These are phyloP conservation scores for Colletotrichum ledebouriae DNA, from an alignment of 2,329 filamentous ascomycete genomes.

Conservation along the genomic window DNA sequence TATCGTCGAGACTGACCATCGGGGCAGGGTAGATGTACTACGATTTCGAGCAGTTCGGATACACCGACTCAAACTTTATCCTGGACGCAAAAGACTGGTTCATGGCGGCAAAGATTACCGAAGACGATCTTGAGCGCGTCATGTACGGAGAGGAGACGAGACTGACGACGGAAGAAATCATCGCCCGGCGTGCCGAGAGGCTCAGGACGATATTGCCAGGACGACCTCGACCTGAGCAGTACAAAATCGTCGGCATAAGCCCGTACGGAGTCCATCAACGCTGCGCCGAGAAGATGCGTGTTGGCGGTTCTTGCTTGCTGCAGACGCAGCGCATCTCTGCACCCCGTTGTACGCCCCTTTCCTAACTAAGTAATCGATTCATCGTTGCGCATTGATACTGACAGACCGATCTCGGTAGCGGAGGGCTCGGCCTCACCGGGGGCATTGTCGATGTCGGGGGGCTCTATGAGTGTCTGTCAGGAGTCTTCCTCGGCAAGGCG, in stretches of 20 bases:
- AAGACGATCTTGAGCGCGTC: conserved; percentile 71
- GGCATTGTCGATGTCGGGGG: conserved; percentile 73
- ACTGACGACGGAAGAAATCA: conserved; percentile 65
- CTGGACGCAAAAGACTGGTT: conserved; percentile 70
- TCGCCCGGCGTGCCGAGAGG: conserved; percentile 65
- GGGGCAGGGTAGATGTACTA: conserved; percentile 58
- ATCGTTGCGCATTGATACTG: not conserved
- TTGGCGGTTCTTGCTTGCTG: conserved; percentile 69
- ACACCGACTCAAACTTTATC: conserved; percentile 70
- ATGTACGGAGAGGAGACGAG: conserved; percentile 71
- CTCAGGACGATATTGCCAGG: conserved; percentile 71
- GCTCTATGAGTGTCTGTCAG: conserved; percentile 68
- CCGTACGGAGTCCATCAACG: conserved; percentile 74
- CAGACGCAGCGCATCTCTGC: conserved; percentile 71
- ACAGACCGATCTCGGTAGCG: conserved; percentile 46
- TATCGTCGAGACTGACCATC: not conserved
- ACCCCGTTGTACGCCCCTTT: conserved; percentile 55
- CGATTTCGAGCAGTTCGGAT: conserved; percentile 66
- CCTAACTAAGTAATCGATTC: conserved; percentile 20
- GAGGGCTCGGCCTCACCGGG: conserved; percentile 73
- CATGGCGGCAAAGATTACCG: conserved; percentile 71
- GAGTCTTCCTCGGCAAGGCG: conserved; percentile 56
- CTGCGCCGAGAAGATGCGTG: conserved; percentile 67
- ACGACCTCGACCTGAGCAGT: conserved; percentile 68
- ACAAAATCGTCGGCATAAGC: conserved; percentile 67